These are phyloP conservation scores for Hippophae tibetana DNA, from an alignment of 306 rosid species.

Conservation along the genomic window DNA sequence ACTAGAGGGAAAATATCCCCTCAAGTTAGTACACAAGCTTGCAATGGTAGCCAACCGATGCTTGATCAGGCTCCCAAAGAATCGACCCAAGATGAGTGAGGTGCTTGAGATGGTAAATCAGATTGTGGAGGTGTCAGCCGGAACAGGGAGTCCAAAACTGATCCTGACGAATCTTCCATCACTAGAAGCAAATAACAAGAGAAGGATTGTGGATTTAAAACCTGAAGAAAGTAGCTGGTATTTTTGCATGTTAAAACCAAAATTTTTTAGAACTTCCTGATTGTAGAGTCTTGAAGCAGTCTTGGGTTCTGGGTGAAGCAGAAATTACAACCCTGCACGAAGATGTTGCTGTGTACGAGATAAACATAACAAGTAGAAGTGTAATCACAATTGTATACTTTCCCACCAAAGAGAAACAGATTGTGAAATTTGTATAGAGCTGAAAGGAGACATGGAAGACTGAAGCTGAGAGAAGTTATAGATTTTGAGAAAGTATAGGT, in stretches of 20 bases:
- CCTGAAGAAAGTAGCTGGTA: constrained; percentile 50
- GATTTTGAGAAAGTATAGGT: no score
- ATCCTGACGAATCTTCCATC: constrained; percentile 38
- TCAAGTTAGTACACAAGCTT: constrained; percentile 62
- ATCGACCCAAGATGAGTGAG: constrained; percentile 93
- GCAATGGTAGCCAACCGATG: constrained; percentile 72
- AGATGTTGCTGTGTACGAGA: background rate
- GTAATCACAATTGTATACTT: background rate
- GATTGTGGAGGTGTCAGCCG: constrained; percentile 35
- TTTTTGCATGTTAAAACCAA: constrained; percentile 42
- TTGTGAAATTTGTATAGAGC: background rate
- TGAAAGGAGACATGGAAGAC: no score
- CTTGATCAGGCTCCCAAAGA: constrained; percentile 69
- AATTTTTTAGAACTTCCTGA: constrained; percentile 51
- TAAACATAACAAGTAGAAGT: background rate
- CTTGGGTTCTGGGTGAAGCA: constrained; percentile 12
- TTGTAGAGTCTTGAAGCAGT: constrained; percentile 16
- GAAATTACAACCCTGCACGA: constrained; percentile 7
- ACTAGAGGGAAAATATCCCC: constrained; percentile 61
- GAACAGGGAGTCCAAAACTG: constrained; percentile 28
- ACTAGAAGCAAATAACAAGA: constrained; percentile 33
- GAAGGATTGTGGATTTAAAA: constrained; percentile 30
- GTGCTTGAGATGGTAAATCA: constrained; percentile 65
- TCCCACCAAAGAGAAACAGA: background rate
- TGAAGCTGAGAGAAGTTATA: no score